Conservation (phyloP, 148 eudicot species). For the Mesembryanthemum crystallinum region DNA sequence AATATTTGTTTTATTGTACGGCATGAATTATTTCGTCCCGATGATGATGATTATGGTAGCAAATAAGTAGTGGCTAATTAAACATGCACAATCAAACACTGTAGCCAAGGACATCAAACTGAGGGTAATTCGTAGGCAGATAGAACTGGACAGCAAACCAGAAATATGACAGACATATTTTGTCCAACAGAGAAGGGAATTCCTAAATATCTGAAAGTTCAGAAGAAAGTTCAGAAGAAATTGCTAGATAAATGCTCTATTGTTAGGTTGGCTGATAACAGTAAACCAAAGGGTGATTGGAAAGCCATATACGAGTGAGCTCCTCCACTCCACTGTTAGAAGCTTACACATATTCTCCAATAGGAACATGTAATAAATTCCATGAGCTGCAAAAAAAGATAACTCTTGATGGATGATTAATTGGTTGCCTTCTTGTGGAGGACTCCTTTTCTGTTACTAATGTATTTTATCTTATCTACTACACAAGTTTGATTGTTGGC, state of each 20-base stretch:
- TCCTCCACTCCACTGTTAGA: not conserved
- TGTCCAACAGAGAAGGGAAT: too few relatives aligned
- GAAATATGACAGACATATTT: not conserved
- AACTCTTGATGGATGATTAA: not conserved
- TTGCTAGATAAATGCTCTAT: too few relatives aligned
- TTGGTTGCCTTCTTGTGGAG: too few relatives aligned
- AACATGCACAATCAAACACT: not conserved
- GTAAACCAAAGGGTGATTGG: not conserved
- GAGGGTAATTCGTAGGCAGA: not conserved
- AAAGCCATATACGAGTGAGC: not conserved
- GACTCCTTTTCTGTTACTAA: too few relatives aligned
- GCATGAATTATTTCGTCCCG: slow-evolving; percentile 23
- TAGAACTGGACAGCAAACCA: not conserved
- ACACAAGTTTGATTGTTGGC: too few relatives aligned
- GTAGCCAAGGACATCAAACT: slow-evolving; percentile 1
- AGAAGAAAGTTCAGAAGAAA: too few relatives aligned
- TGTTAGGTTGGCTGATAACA: too few relatives aligned
- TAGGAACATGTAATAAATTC: not conserved
- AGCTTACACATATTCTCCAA: not conserved
- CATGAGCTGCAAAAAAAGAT: not conserved
- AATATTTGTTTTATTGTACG: slow-evolving; percentile 3
- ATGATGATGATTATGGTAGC: slow-evolving; percentile 4
- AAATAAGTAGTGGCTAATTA: slow-evolving; percentile 17
- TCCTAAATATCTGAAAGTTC: too few relatives aligned
- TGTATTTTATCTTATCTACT: too few relatives aligned